Evolutionary conservation across 257 asterid species (phyloP).

Genomic region (Marsdenia floribunda): DNA sequence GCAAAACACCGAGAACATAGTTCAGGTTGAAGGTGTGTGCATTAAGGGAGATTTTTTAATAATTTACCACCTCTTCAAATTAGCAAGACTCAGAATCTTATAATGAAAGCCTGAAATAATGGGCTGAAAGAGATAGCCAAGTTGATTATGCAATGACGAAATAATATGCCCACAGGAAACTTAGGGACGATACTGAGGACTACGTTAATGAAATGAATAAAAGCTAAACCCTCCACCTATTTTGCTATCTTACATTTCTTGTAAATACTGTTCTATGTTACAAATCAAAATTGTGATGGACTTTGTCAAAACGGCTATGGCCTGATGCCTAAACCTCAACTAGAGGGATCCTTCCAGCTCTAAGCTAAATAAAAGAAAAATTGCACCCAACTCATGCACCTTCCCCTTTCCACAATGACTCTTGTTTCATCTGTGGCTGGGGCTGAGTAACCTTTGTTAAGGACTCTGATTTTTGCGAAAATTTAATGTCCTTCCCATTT

Average conservation of each 20-base stretch:
- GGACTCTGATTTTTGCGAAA: background rate
- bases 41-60: too few relatives aligned
- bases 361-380: slow-evolving; percentile 21
- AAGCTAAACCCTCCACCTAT: slow-evolving; percentile 26
- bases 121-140: too few relatives aligned
- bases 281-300: slow-evolving; percentile 49
- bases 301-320: slow-evolving; percentile 23
- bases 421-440: slow-evolving; percentile 18
- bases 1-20: too few relatives aligned
- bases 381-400: slow-evolving; percentile 21
- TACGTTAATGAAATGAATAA: slow-evolving; percentile 29
- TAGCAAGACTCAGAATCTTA: too few relatives aligned
- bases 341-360: slow-evolving; percentile 21
- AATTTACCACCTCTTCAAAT: too few relatives aligned
- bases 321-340: slow-evolving; percentile 33
- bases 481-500: background rate
- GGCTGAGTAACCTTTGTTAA: background rate
- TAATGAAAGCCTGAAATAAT: too few relatives aligned
- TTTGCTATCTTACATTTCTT: slow-evolving; percentile 37
- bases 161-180: too few relatives aligned
- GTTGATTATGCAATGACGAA: too few relatives aligned
- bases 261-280: slow-evolving; percentile 47
- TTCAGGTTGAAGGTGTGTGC: too few relatives aligned
- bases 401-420: slow-evolving; percentile 9
- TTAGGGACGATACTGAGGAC: slow-evolving; percentile 4